These are phyloP conservation scores for Penicillium arizonense DNA, from an alignment of 495 filamentous ascomycete genomes.

Conservation along the genomic window DNA sequence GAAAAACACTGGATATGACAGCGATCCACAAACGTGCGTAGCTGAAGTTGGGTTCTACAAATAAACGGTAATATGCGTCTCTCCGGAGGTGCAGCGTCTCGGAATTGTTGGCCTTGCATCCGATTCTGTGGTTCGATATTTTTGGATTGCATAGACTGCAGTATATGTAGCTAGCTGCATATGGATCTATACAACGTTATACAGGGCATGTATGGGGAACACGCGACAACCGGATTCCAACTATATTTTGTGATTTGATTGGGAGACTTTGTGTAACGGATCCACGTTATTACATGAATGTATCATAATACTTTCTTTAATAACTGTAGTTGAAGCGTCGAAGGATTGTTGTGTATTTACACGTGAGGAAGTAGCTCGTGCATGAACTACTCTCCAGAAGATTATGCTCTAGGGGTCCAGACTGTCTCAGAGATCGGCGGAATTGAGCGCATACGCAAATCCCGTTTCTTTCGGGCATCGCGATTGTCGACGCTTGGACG, in stretches of 20 bases:
- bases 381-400: too few species aligned
- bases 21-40: not conserved
- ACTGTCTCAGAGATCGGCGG: not conserved
- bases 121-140: not conserved
- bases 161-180: not conserved
- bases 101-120: not conserved
- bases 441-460: not conserved
- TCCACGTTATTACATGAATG: constrained; percentile 3
- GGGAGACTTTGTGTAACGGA: not conserved
- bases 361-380: too few species aligned
- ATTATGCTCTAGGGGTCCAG: not conserved
- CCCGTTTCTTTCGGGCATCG: not conserved
- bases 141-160: not conserved
- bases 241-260: not conserved
- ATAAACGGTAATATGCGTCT: not conserved
- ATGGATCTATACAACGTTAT: not conserved
- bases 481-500: not conserved
- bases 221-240: too few species aligned
- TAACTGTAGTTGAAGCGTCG: too few species aligned
- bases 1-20: not conserved
- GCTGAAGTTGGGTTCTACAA: not conserved
- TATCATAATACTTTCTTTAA: not conserved
- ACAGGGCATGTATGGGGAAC: not conserved
- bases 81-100: not conserved
- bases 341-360: too few species aligned